Evolutionary conservation across 2,329 filamentous ascomycete genomes (phyloP).

Genomic region (Aureobasidium sp.): DNA sequence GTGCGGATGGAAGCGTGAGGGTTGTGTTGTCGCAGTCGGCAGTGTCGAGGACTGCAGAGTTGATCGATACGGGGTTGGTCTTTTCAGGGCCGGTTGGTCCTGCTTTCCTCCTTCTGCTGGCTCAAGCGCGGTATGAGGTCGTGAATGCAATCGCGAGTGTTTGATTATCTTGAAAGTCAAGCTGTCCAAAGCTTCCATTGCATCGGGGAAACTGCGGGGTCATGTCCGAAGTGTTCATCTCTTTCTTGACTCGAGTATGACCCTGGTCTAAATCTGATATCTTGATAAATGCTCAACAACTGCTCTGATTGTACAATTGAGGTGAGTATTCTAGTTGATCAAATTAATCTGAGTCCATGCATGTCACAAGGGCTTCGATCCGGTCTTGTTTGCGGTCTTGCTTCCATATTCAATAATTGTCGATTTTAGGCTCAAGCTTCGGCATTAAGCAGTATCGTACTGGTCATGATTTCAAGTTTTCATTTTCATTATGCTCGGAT

Average conservation of each 20-base stretch:
- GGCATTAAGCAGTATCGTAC: no score
- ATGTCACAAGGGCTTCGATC: no score
- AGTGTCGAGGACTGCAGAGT: not conserved
- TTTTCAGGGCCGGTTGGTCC: not conserved
- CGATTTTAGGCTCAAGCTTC: no score
- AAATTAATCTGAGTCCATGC: no score
- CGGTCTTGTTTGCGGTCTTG: not conserved
- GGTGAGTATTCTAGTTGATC: no score
- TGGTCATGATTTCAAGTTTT: no score
- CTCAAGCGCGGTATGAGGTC: not conserved
- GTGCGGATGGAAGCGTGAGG: not conserved
- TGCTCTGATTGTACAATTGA: not conserved
- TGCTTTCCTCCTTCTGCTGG: not conserved
- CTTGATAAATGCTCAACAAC: not conserved
- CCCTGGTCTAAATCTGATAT: not conserved
- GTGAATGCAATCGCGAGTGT: not conserved
- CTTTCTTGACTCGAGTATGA: not conserved
- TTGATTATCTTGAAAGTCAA: not conserved
- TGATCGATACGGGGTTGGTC: not conserved
- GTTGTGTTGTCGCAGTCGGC: not conserved
- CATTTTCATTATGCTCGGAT: no score
- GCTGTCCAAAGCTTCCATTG: conserved; percentile 6
- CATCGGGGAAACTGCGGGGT: conserved; percentile 7
- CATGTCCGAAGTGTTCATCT: not conserved
- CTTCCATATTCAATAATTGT: not conserved